A percentile compares a stretch with the other conserved stretches of the same genome.
These are phyloP conservation scores for Pyrenula aspistea DNA, from an alignment of 495 filamentous ascomycete genomes.

Conservation along the genomic window DNA sequence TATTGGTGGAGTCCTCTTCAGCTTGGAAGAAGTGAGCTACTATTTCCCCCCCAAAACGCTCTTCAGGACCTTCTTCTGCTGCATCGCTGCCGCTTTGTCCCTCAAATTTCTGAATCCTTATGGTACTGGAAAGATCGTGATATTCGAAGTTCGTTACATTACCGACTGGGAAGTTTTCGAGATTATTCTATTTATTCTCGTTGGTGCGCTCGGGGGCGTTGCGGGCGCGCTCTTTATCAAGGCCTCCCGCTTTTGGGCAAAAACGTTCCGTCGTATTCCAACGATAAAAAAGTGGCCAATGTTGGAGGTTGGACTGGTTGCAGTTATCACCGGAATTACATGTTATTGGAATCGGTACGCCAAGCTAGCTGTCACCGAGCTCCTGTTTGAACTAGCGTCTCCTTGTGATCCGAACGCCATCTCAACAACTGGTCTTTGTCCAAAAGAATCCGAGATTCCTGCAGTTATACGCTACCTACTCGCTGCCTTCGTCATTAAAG, in stretches of 20 bases:
- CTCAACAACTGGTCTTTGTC: slow-evolving; percentile 59
- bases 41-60: slow-evolving; percentile 98
- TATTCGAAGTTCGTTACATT: slow-evolving; percentile 89
- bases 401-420: slow-evolving; percentile 62
- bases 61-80: slow-evolving; percentile 97
- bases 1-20: slow-evolving; percentile 86
- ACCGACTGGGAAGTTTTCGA: slow-evolving; percentile 93
- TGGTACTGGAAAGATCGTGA: slow-evolving; percentile 88
- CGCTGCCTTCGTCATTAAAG: slow-evolving; percentile 80
- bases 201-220: slow-evolving; percentile 76
- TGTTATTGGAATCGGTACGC: slow-evolving; percentile 94
- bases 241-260: slow-evolving; percentile 78
- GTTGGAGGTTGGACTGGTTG: slow-evolving; percentile 80
- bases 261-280: slow-evolving; percentile 70
- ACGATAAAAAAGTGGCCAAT: slow-evolving; percentile 74
- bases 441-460: slow-evolving; percentile 62
- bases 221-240: slow-evolving; percentile 93
- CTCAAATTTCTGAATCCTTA: slow-evolving; percentile 94
- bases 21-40: slow-evolving; percentile 89
- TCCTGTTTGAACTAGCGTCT: slow-evolving; percentile 79
- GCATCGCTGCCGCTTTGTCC: slow-evolving; percentile 77
- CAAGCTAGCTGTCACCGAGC: slow-evolving; percentile 77
- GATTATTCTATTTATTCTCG: slow-evolving; percentile 68
- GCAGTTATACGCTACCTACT: slow-evolving; percentile 55
- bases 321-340: slow-evolving; percentile 67